Base-by-base conservation (phyloP, 108 stramenopile species). In the Nitzschia putrida region DNA sequence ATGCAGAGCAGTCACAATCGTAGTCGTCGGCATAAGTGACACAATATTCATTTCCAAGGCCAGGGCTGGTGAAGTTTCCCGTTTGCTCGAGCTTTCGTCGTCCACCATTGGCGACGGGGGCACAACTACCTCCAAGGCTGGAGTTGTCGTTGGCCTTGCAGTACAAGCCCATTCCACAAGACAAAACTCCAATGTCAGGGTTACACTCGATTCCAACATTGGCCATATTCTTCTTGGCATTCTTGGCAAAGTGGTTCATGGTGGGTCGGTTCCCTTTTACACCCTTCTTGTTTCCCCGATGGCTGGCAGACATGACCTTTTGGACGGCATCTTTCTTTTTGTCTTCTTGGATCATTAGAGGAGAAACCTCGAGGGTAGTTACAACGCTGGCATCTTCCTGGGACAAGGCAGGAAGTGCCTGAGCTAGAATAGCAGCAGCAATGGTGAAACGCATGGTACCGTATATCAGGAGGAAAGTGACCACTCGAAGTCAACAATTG, bases 371-470 rank as follows among this genome's bases (percentile, higher is more conserved):
- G 29, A 34, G 29, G 29, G 29, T 34, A 34, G 29, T 3, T 34
- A 34, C 29, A 4, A 56, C 23, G 25, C 22, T 21, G 8, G 24
- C 13, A 24, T 20, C 23, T 14, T 26, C 55, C 13, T 23, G 25
- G 13, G 55, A 26, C 55, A 56, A 13, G 34, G 65, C 25, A 16
- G 65, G 65, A 53, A 66, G 26, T 14, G 65, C 39, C 10, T 53
- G 38, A 8, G 65, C 65, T n/a, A 66, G 14, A 10, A 66, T 53
- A 10, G 51, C 65, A 20, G 52, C 26, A 9, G 65, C 61, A 50
- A 47, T 24, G 43, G 47, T 50, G 24, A 64, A 64, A 21, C 47
- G 43, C 61, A 64, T 64, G 8, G 4, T 34, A n/a, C n/a, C n/a
- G 29, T 34, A 34, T 4, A 3, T 34, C 4, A 34, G 29, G 29